Base-by-base conservation (phyloP, 305 asterid genomes). In the Salvia sclarea region DNA sequence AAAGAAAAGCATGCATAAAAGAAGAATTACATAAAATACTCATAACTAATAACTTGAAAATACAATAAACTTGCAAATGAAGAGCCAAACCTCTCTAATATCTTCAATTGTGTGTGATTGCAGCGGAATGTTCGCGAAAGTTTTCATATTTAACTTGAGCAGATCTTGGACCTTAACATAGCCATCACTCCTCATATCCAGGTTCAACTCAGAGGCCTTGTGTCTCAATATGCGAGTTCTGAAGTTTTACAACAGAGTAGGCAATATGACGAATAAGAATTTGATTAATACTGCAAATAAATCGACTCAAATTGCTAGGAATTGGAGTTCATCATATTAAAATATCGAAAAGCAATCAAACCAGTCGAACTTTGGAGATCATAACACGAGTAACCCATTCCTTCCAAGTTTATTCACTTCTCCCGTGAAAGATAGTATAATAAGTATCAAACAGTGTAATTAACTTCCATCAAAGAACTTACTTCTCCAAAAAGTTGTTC, bases 211-310 rank as follows among this genome's bases (percentile, higher is more conserved):
- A 25, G 93, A 79, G 72, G 95, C 96, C 99, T 84, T 86, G 76
- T 91, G 99, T 72, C 98, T 87, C 80, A 91, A 76, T 79, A 94
- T 66, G 41, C 96, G 89, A 1, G 97, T 87, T 75, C 99, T 89
- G 85, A 33, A 78, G 74, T 61, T 37, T 53, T 44, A n/a, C 8
- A 44, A 54, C 61, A 48, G 60, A 52, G 31, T 8, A 61, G 60
- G 25, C 10, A 40, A 45, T 16, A 17, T 1, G 45, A 40, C 44
- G 45, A 69, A 60, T 37, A 37, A 40, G 18, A 69, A 35, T 8
- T 18, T 21, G 44, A 52, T 11, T 6, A 30, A 45, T 30, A 53
- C 14, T 45, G 31, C 30, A 21, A 55, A 18, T 14, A 25, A 8
- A 53, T 18, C 16, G 33, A 50, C 43, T 58, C 30, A 43, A 12